phyloP scores from a whole-genome alignment of 1,284 basidiomycete genomes.

The Papiliotrema terrestris region DNA sequence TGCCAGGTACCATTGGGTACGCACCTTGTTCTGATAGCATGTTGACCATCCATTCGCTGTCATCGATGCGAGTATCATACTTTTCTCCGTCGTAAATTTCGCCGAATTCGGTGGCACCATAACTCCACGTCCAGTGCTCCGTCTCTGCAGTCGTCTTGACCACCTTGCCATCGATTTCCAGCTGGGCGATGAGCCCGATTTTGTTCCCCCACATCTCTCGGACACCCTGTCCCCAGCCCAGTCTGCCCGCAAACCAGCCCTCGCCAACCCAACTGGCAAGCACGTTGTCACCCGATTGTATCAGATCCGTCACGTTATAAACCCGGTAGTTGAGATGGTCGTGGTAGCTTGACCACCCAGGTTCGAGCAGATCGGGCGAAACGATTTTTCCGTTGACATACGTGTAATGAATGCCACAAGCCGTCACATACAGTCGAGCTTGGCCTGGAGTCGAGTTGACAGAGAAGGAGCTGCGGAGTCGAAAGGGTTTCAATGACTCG shows the following conservation, averaged over 20 bases:
- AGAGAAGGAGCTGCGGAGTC: too few relatives aligned
- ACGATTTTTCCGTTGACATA: constrained; percentile 30
- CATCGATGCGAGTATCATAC: constrained; percentile 13
- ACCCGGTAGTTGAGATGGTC: constrained; percentile 35
- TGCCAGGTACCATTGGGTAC: too few relatives aligned
- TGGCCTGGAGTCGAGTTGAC: too few relatives aligned
- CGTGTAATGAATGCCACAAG: constrained; percentile 31
- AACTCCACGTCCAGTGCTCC: constrained; percentile 33
- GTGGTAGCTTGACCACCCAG: constrained; percentile 39
- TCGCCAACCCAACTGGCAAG: constrained; percentile 30
- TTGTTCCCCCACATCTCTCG: constrained; percentile 22
- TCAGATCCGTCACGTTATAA: constrained; percentile 15
- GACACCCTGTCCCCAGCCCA: constrained; percentile 17
- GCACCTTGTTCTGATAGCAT: too few relatives aligned
- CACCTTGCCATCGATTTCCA: constrained; percentile 20
- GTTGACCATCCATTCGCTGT: too few relatives aligned
- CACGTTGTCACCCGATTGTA: constrained; percentile 22
- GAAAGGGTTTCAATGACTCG: too few relatives aligned
- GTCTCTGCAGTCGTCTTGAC: constrained; percentile 8
- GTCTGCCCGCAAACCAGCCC: constrained; percentile 31
- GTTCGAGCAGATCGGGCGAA: constrained; percentile 30
- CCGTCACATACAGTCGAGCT: constrained; percentile 30
- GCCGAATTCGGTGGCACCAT: constrained; percentile 18
- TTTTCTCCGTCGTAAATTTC: constrained; percentile 34
- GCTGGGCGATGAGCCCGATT: constrained; percentile 16